phyloP scores from a whole-genome alignment of 768 basidiomycete genomes.

The Tephrocybe sp. region DNA sequence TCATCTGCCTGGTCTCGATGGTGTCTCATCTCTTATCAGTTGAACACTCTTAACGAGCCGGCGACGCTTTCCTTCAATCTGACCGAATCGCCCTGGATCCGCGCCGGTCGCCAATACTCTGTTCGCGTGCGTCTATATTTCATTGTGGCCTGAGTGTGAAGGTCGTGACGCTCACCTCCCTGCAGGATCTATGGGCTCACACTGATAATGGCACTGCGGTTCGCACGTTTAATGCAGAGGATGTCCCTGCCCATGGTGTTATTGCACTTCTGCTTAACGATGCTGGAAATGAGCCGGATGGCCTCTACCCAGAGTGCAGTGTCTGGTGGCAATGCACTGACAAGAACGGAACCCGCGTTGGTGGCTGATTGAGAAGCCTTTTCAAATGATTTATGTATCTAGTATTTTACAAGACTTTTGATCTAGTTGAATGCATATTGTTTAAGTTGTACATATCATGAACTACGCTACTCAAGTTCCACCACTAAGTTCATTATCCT shows the following conservation, averaged over 20 bases:
- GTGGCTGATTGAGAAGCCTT: background rate
- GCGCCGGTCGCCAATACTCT: conserved; percentile 58
- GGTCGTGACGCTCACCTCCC: background rate
- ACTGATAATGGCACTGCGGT: conserved; percentile 70
- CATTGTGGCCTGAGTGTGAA: background rate
- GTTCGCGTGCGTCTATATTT: conserved; percentile 32
- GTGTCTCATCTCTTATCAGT: conserved; percentile 27
- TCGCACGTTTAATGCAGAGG: conserved; percentile 51
- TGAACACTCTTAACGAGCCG: conserved; percentile 55
- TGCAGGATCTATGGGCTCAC: conserved; percentile 67
- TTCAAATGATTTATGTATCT: too few species aligned
- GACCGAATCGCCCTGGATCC: conserved; percentile 65
- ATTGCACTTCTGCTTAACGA: conserved; percentile 66
- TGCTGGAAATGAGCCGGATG: conserved; percentile 64
- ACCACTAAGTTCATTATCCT: too few species aligned
- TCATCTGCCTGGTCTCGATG: background rate
- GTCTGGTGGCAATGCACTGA: conserved; percentile 57
- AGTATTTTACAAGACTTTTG: background rate
- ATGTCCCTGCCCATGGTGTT: conserved; percentile 68
- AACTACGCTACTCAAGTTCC: too few species aligned
- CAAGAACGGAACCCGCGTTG: conserved; percentile 48
- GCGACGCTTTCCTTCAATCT: conserved; percentile 55
- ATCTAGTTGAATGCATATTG: background rate
- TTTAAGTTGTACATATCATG: too few species aligned
- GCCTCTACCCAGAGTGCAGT: conserved; percentile 56